These are phyloP conservation scores for Meredithiella fracta DNA, from an alignment of 2,329 filamentous ascomycete species.

Conservation along the genomic window DNA sequence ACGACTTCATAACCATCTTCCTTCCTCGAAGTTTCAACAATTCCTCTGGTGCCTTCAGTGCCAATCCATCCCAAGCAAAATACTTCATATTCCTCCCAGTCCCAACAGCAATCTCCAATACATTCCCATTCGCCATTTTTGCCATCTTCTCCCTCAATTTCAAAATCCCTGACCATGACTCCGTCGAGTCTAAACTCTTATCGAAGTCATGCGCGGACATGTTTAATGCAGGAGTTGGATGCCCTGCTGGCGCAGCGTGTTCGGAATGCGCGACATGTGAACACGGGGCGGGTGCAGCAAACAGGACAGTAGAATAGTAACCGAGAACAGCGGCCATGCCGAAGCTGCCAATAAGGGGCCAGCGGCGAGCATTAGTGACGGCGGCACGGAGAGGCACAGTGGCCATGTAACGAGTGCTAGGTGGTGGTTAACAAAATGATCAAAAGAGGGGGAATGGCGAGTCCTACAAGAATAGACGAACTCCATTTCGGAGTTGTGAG, in stretches of 20 bases:
- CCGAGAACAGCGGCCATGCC: slow-evolving; percentile 9
- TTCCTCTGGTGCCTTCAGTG: slow-evolving; percentile 15
- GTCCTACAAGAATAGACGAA: background rate
- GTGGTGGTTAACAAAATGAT: background rate
- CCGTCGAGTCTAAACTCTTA: slow-evolving; percentile 37
- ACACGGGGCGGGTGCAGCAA: background rate
- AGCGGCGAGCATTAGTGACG: background rate
- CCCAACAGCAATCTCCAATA: slow-evolving; percentile 46
- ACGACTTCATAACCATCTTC: slow-evolving; percentile 29
- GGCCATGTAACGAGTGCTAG: background rate
- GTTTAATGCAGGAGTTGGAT: slow-evolving; percentile 10
- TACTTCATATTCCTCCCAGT: slow-evolving; percentile 44
- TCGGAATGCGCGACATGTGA: background rate
- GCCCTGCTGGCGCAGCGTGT: slow-evolving; percentile 2
- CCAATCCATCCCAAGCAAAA: slow-evolving; percentile 37
- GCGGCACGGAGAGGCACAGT: background rate
- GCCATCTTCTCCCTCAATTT: slow-evolving; percentile 34
- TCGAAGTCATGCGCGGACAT: slow-evolving; percentile 38
- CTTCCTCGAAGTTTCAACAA: background rate
- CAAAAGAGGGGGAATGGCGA: too few relatives aligned
- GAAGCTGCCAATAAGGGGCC: slow-evolving; percentile 9
- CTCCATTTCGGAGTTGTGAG: too few relatives aligned
- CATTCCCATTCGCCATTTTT: slow-evolving; percentile 33
- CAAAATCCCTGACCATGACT: slow-evolving; percentile 40
- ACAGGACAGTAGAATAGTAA: slow-evolving; percentile 8